phyloP scores from a whole-genome alignment of 2,329 filamentous ascomycete species.

The Incumbomyces delicatus region DNA sequence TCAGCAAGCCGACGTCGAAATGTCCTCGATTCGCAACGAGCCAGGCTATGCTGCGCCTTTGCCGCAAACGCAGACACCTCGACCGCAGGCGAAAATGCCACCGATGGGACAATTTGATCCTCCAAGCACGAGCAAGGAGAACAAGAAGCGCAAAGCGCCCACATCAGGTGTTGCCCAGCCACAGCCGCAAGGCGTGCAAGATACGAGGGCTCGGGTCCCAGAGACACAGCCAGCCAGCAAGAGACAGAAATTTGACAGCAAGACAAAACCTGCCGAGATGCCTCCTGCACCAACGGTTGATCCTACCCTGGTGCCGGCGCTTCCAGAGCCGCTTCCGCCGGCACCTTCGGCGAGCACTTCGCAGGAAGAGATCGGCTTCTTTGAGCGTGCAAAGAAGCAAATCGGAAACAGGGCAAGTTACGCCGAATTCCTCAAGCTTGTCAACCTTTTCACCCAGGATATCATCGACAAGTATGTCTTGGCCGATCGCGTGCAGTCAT shows the following conservation, averaged over 20 bases:
- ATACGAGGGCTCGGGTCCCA: conserved; percentile 21
- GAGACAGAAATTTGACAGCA: conserved; percentile 94
- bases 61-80: conserved; percentile 42
- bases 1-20: conserved; percentile 56
- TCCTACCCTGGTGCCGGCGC: conserved; percentile 75
- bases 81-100: conserved; percentile 60
- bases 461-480: conserved; percentile 79
- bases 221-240: conserved; percentile 52
- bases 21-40: conserved; percentile 53
- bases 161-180: conserved; percentile 25
- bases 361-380: conserved; percentile 82
- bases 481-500: conserved; percentile 70
- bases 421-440: conserved; percentile 93
- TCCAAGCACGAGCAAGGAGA: conserved; percentile 75
- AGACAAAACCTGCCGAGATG: conserved; percentile 47
- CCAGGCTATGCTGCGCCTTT: conserved; percentile 34
- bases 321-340: conserved; percentile 78
- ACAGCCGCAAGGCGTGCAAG: conserved; percentile 26
- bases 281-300: conserved; percentile 36
- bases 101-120: conserved; percentile 90
- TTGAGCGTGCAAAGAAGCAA: conserved; percentile 93
- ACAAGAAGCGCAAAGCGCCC: conserved; percentile 68
- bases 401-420: conserved; percentile 86
- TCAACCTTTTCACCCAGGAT: conserved; percentile 89
- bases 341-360: conserved; percentile 62